Percentiles rank a stretch among this genome's conserved stretches.
phyloP scores from a whole-genome alignment of 2,329 filamentous ascomycete species.

The Cadophora sp. region DNA sequence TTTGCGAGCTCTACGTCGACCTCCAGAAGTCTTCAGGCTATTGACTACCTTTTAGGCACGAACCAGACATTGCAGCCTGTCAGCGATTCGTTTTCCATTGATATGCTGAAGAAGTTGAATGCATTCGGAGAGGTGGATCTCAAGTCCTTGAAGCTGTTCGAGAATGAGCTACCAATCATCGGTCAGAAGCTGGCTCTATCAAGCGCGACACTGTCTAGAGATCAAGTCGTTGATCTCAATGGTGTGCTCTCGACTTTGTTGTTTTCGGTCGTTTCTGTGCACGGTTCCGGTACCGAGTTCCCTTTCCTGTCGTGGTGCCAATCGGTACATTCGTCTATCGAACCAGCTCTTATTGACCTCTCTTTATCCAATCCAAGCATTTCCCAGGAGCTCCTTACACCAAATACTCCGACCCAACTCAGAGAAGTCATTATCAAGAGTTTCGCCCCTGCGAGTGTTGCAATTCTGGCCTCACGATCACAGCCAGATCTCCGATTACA shows the following conservation, averaged over 20 bases:
- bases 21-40: constrained; percentile 36
- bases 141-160: constrained; percentile 66
- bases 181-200: constrained; percentile 52
- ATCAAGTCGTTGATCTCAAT: constrained; percentile 55
- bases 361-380: background rate
- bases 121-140: constrained; percentile 60
- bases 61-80: constrained; percentile 50
- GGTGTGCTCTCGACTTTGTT: constrained; percentile 35
- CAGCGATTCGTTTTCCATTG: constrained; percentile 54
- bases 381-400: background rate
- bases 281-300: constrained; percentile 28
- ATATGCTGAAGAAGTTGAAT: constrained; percentile 62
- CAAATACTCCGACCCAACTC: constrained; percentile 21
- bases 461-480: constrained; percentile 41
- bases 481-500: constrained; percentile 39
- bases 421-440: constrained; percentile 41
- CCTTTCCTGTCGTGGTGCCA: constrained; percentile 9
- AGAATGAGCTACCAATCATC: constrained; percentile 68
- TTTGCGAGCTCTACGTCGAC: constrained; percentile 32
- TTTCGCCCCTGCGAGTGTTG: constrained; percentile 45
- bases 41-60: constrained; percentile 43
- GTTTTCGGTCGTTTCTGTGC: constrained; percentile 33
- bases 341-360: constrained; percentile 2
- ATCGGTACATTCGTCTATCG: background rate
- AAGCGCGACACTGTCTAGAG: constrained; percentile 48